These are phyloP conservation scores for Incumbomyces delicatus DNA, from an alignment of 2,329 filamentous ascomycete species.

Conservation along the genomic window DNA sequence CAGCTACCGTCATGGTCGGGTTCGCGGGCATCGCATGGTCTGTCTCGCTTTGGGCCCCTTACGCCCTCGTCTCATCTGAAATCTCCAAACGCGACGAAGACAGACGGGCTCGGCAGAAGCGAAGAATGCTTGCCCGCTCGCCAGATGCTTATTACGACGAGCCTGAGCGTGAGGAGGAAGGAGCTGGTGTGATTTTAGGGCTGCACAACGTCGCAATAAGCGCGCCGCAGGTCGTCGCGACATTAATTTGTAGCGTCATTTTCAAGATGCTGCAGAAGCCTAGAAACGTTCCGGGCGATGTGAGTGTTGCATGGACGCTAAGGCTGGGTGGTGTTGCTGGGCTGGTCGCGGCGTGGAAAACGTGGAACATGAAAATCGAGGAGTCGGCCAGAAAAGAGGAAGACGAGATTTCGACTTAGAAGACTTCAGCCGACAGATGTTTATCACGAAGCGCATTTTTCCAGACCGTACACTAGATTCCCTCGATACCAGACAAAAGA, in stretches of 20 bases:
- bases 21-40: constrained; percentile 87
- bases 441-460: too few species aligned
- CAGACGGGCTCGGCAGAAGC: constrained; percentile 37
- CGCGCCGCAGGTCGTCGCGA: constrained; percentile 83
- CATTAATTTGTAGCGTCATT: constrained; percentile 70
- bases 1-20: constrained; percentile 67
- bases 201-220: constrained; percentile 95
- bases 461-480: too few species aligned
- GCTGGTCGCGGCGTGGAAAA: constrained; percentile 55
- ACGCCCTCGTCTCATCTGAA: constrained; percentile 87
- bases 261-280: constrained; percentile 84
- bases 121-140: constrained; percentile 22
- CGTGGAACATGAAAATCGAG: constrained; percentile 15
- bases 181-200: constrained; percentile 82
- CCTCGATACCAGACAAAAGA: too few species aligned
- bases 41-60: constrained; percentile 86
- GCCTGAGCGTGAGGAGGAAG: constrained; percentile 46
- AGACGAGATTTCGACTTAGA: background rate
- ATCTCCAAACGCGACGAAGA: constrained; percentile 70
- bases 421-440: background rate
- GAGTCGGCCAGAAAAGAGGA: constrained; percentile 14
- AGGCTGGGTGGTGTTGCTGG: constrained; percentile 74
- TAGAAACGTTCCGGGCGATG: constrained; percentile 71
- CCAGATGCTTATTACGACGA: constrained; percentile 20
- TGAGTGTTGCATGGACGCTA: constrained; percentile 77